phyloP scores from a whole-genome alignment of 495 filamentous ascomycete genomes.

The Bryoglossum gracile region DNA sequence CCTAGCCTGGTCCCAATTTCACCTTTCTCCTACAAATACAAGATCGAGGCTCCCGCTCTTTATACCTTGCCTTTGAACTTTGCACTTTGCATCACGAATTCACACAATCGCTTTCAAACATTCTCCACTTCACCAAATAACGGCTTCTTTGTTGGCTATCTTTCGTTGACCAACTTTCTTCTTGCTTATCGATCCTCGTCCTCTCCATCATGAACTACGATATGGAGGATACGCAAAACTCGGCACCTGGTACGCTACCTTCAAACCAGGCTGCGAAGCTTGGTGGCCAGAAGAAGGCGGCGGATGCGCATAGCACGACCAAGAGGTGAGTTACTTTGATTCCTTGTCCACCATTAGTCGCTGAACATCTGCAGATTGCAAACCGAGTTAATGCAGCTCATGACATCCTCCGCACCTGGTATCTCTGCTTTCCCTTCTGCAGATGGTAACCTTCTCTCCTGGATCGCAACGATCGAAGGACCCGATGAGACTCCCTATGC shows the following conservation, averaged over 20 bases:
- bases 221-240: constrained; percentile 64
- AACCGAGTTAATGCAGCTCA: constrained; percentile 94
- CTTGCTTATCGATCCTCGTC: constrained; percentile 2
- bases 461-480: constrained; percentile 90
- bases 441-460: constrained; percentile 82
- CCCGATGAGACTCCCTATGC: constrained; percentile 89
- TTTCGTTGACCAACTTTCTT: constrained; percentile 2
- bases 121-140: constrained; percentile 5
- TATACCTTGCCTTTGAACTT: background rate
- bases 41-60: constrained; percentile 2
- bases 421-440: constrained; percentile 91
- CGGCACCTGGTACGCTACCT: constrained; percentile 50
- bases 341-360: background rate
- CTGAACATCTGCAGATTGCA: constrained; percentile 61
- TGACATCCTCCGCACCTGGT: constrained; percentile 88
- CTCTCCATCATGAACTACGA: constrained; percentile 23
- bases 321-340: constrained; percentile 53
- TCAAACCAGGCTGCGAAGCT: constrained; percentile 50
- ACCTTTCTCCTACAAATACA: constrained; percentile 12
- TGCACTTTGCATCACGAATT: background rate
- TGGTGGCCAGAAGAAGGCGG: constrained; percentile 43
- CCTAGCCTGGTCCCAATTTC: background rate
- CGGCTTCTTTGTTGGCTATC: constrained; percentile 10
- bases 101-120: constrained; percentile 6
- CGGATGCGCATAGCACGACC: constrained; percentile 65